phyloP scores from a whole-genome alignment of 176 grass and related monocot genomes.

The Avena atlantica region DNA sequence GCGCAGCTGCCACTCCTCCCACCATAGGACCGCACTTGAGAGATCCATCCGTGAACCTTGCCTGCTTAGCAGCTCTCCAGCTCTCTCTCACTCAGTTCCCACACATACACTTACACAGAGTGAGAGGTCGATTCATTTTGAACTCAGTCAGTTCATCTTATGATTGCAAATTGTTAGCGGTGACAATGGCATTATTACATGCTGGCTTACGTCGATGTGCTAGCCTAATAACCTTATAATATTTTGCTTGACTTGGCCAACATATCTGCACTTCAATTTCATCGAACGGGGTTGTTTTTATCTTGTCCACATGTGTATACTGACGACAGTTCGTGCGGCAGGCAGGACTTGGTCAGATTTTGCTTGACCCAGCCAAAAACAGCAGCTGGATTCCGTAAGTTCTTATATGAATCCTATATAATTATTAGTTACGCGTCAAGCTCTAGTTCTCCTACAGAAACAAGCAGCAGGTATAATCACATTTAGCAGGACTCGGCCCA shows the following conservation, averaged over 20 bases:
- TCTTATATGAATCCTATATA: too few species aligned
- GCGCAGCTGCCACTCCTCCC: background rate
- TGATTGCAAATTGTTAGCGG: too few species aligned
- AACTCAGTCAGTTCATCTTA: too few species aligned
- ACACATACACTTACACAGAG: background rate
- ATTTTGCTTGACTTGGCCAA: background rate
- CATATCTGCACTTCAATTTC: background rate
- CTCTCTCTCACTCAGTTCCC: too few species aligned
- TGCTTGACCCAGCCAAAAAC: background rate
- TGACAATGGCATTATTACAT: too few species aligned
- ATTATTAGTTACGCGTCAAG: too few species aligned
- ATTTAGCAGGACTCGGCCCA: too few species aligned
- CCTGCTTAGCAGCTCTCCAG: too few species aligned
- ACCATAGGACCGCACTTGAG: background rate
- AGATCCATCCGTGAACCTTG: background rate
- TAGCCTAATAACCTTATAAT: too few species aligned
- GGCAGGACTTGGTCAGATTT: conserved; percentile 5
- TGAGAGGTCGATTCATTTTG: background rate
- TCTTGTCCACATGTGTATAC: background rate
- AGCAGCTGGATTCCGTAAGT: background rate
- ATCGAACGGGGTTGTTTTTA: background rate
- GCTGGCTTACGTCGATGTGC: too few species aligned
- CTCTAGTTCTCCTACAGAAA: too few species aligned
- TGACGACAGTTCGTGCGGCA: background rate
- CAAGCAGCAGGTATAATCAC: too few species aligned